Evolutionary conservation across 139 green algal genomes (phyloP).

Genomic region (Auxenochlorella pyrenoidosa): DNA sequence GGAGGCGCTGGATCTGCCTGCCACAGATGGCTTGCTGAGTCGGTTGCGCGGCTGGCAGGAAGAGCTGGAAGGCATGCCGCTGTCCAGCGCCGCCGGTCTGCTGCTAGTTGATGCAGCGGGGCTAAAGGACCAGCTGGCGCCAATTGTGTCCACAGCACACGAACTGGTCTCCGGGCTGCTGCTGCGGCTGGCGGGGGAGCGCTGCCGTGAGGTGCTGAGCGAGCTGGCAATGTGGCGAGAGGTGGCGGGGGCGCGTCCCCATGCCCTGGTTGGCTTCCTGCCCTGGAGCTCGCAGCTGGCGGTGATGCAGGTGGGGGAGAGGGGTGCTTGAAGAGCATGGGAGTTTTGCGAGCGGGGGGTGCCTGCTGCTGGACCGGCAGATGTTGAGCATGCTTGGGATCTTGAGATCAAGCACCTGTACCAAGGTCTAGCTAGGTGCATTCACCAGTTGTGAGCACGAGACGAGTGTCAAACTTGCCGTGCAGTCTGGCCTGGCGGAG

Average conservation of each 20-base stretch:
- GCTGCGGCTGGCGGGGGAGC: conserved; percentile 18
- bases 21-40: not conserved
- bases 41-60: conserved; percentile 18
- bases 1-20: conserved; percentile 1
- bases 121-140: not conserved
- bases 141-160: not conserved
- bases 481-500: not conserved
- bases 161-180: not conserved
- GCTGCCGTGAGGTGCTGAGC: not conserved
- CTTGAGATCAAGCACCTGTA: too few relatives aligned
- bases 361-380: too few relatives aligned
- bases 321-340: too few relatives aligned
- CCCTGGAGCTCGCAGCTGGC: conserved; percentile 10
- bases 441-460: too few relatives aligned
- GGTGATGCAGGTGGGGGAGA: not conserved
- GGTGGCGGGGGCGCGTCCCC: conserved; percentile 2
- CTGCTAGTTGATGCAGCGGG: not conserved
- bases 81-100: not conserved
- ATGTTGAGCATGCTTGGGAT: too few relatives aligned
- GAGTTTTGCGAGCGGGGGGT: too few relatives aligned
- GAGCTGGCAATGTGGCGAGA: conserved; percentile 2
- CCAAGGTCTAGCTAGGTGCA: too few relatives aligned
- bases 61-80: conserved; percentile 17
- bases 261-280: conserved; percentile 6
- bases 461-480: too few relatives aligned